Evolutionary conservation across 768 basidiomycete genomes (phyloP).

Genomic region (Rhodotorula diobovata): DNA sequence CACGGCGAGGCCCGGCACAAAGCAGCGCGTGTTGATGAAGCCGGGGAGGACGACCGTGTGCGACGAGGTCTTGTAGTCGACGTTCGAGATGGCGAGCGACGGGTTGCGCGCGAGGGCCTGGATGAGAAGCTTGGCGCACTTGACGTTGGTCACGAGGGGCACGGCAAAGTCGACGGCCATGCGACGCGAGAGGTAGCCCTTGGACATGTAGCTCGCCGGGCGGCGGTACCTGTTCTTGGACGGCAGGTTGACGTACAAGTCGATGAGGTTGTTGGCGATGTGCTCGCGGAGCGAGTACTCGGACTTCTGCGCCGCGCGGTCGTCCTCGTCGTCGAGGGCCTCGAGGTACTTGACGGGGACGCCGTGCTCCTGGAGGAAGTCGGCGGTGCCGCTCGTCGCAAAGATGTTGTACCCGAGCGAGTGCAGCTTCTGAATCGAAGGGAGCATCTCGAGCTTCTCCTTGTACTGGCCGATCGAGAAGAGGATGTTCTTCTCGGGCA

Average conservation of each 20-base stretch:
- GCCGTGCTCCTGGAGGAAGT: constrained; percentile 94
- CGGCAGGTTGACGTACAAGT: constrained; percentile 98
- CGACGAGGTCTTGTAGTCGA: constrained; percentile 93
- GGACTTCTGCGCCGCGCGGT: constrained; percentile 73
- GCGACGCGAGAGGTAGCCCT: constrained; percentile 91
- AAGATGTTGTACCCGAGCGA: constrained; percentile 92
- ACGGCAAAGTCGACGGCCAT: constrained; percentile 99
- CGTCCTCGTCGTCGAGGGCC: constrained; percentile 55
- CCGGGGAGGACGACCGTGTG: constrained; percentile 86
- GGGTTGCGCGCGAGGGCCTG: constrained; percentile 79
- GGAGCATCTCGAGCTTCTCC: constrained; percentile 93
- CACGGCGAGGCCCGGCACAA: constrained; percentile 66
- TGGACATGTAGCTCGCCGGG: constrained; percentile 92
- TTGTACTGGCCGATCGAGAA: constrained; percentile 95
- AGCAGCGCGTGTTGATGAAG: constrained; percentile 79
- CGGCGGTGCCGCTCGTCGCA: constrained; percentile 92
- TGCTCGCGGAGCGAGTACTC: constrained; percentile 97
- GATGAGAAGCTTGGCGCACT: constrained; percentile 92
- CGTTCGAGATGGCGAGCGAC: constrained; percentile 79
- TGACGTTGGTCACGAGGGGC: constrained; percentile 95
- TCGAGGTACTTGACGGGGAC: constrained; percentile 65
- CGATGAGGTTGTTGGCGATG: constrained; percentile 73
- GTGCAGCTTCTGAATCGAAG: constrained; percentile 90
- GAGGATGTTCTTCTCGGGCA: constrained; percentile 94
- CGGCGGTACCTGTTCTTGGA: constrained; percentile 96